phyloP scores from a whole-genome alignment of 805 yeast species.

The Starmerella tilneyi region DNA sequence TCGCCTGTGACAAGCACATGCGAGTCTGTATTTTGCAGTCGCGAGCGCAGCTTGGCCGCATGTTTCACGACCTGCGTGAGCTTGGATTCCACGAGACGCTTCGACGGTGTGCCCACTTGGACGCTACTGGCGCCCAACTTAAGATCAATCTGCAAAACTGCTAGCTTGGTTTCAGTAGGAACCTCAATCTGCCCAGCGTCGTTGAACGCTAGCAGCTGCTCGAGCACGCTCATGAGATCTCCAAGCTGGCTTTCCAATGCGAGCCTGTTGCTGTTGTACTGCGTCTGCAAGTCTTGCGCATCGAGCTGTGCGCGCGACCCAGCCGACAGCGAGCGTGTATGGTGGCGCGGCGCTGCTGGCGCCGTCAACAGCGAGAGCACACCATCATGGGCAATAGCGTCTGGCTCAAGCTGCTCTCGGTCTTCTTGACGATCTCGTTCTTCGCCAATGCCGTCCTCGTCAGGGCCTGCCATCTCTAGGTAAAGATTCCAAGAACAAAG shows the following conservation, averaged over 20 bases:
- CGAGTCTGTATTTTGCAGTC: conserved; percentile 85
- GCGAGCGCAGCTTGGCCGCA: conserved; percentile 56
- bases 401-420: conserved; percentile 20
- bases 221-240: conserved; percentile 26
- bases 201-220: conserved; percentile 25
- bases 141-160: conserved; percentile 52
- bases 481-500: neutral
- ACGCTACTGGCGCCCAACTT: conserved; percentile 41
- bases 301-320: conserved; percentile 34
- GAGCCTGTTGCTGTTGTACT: conserved; percentile 61
- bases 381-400: conserved; percentile 26
- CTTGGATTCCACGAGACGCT: conserved; percentile 57
- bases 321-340: conserved; percentile 24
- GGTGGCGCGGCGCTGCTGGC: conserved; percentile 13
- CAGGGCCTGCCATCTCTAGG: neutral
- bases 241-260: conserved; percentile 44
- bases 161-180: conserved; percentile 36
- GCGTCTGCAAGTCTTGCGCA: conserved; percentile 59
- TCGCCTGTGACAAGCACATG: conserved; percentile 96
- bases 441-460: conserved; percentile 4
- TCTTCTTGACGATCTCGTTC: neutral
- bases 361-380: conserved; percentile 17
- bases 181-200: conserved; percentile 9
- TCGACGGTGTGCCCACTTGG: conserved; percentile 55
- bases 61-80: conserved; percentile 57